Evolutionary conservation across 345 rosid genomes (phyloP).

Genomic region (Brassica juncea): DNA sequence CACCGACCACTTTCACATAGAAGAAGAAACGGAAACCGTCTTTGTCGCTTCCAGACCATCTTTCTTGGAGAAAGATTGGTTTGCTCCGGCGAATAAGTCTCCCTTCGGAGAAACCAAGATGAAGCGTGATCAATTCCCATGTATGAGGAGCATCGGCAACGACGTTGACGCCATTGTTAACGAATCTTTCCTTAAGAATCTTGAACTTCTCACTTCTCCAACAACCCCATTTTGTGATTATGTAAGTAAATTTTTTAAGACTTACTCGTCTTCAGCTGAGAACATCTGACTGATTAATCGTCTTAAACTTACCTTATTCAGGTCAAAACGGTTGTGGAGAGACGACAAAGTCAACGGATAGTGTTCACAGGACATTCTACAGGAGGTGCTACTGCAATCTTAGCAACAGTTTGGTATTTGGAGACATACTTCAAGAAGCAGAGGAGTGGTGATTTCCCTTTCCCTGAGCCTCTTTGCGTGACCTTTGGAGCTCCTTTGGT

Average conservation of each 20-base stretch:
- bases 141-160: slow-evolving; percentile 59
- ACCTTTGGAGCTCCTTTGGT: slow-evolving; percentile 89
- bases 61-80: slow-evolving; percentile 50
- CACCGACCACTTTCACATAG: slow-evolving; percentile 29
- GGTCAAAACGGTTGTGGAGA: slow-evolving; percentile 48
- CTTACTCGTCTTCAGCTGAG: not conserved
- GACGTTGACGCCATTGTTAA: slow-evolving; percentile 56
- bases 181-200: slow-evolving; percentile 54
- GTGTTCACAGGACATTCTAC: slow-evolving; percentile 85
- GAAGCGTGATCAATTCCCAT: slow-evolving; percentile 49
- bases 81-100: slow-evolving; percentile 4
- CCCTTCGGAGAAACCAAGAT: slow-evolving; percentile 61
- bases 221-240: not conserved
- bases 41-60: slow-evolving; percentile 56
- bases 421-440: slow-evolving; percentile 33
- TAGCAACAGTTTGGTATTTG: slow-evolving; percentile 67
- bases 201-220: slow-evolving; percentile 23
- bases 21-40: slow-evolving; percentile 25
- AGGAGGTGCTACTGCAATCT: slow-evolving; percentile 76
- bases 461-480: slow-evolving; percentile 48
- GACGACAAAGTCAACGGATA: slow-evolving; percentile 40
- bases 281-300: not conserved
- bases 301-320: slow-evolving; percentile 36
- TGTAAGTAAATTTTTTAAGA: slow-evolving; percentile 4
- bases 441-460: not conserved